phyloP scores from a whole-genome alignment of 257 asterid species.

The Fraxinus cuspidata region DNA sequence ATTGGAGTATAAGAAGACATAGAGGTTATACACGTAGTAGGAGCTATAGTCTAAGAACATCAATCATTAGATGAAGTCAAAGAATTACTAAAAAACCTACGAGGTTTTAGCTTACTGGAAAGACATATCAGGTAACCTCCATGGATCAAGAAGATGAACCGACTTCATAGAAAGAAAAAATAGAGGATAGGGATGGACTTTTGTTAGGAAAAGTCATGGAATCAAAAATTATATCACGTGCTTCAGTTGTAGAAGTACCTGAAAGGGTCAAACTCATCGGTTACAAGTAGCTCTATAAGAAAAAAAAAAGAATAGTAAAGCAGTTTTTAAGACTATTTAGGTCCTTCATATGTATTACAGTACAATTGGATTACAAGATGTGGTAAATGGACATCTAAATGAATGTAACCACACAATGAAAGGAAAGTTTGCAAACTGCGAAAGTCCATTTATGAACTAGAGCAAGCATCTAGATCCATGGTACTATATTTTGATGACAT shows the following conservation, averaged over 20 bases:
- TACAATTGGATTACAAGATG: too few relatives aligned
- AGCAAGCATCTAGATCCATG: too few relatives aligned
- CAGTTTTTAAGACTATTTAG: too few relatives aligned
- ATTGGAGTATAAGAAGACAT: too few relatives aligned
- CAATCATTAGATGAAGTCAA: neutral
- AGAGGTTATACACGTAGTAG: too few relatives aligned
- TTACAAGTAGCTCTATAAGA: neutral
- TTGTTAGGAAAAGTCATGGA: neutral
- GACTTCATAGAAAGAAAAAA: neutral
- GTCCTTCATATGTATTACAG: too few relatives aligned
- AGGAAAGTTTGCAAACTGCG: too few relatives aligned
- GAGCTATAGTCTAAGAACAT: neutral
- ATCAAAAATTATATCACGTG: neutral
- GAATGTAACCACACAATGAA: too few relatives aligned
- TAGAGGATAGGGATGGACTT: neutral
- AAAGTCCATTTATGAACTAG: too few relatives aligned
- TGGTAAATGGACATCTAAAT: too few relatives aligned
- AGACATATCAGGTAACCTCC: neutral
- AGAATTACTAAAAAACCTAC: too few relatives aligned
- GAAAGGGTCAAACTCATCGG: neutral
- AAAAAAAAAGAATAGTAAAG: neutral
- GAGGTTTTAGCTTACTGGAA: neutral
- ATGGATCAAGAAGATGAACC: neutral
- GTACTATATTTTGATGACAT: too few relatives aligned
- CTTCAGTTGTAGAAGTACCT: neutral